Percentiles rank a stretch among this genome's conserved stretches.
Conservation (phyloP, 2,329 filamentous ascomycete species). For the Boeremia lycopersici region DNA sequence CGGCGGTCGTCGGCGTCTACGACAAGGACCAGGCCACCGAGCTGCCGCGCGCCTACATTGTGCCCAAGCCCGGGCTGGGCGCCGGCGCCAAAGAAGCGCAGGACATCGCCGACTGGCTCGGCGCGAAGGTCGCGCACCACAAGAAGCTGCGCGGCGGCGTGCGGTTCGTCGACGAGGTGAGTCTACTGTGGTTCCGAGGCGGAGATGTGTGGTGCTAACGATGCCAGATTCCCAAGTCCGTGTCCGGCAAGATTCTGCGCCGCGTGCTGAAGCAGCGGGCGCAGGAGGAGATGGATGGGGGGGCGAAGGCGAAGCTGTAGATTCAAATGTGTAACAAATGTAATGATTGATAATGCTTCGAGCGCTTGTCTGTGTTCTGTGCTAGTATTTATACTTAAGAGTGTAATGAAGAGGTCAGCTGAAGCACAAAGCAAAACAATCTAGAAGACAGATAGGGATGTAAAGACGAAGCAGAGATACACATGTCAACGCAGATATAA, state of each 20-base stretch:
- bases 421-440: no score
- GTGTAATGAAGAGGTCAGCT: no score
- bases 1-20: constrained; percentile 52
- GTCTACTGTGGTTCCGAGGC: not conserved
- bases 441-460: no score
- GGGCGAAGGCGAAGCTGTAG: constrained; percentile 52
- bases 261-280: constrained; percentile 52
- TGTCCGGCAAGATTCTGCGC: constrained; percentile 55
- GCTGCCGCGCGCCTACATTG: constrained; percentile 48
- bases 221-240: constrained; percentile 53
- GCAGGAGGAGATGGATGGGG: constrained; percentile 47
- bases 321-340: no score
- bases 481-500: no score
- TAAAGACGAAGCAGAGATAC: no score
- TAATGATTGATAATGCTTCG: no score
- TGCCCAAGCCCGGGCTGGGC: constrained; percentile 39
- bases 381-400: no score
- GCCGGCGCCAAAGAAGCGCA: constrained; percentile 39
- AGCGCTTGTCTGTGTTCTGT: no score
- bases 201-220: not conserved
- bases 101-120: constrained; percentile 53
- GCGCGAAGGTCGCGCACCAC: constrained; percentile 52
- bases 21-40: constrained; percentile 55
- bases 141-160: constrained; percentile 56
- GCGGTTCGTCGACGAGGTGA: constrained; percentile 49